A percentile compares a stretch with the other conserved stretches of the same genome.
These are phyloP conservation scores for Tolypocladium ovalisporum DNA, from an alignment of 2,329 filamentous ascomycete genomes.

Conservation along the genomic window DNA sequence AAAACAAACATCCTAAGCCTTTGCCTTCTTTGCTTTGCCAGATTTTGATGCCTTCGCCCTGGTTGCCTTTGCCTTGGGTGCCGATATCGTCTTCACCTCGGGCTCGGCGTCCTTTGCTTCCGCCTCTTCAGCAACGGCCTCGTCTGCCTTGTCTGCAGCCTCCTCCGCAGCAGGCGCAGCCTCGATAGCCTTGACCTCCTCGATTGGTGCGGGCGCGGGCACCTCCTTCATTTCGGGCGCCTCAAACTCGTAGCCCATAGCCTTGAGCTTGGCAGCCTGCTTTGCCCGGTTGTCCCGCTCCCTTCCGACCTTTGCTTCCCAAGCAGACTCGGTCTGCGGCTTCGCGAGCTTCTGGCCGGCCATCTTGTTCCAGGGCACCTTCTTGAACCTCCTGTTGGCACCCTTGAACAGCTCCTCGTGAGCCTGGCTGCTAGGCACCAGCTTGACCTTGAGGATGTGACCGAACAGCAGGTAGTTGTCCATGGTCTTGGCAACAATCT, in stretches of 20 bases:
- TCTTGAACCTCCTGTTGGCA: slow-evolving; percentile 82
- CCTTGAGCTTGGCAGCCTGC: slow-evolving; percentile 66
- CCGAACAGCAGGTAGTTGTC: slow-evolving; percentile 94
- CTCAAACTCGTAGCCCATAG: slow-evolving; percentile 74
- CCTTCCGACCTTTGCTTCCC: slow-evolving; percentile 62
- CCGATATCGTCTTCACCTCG: slow-evolving; percentile 12
- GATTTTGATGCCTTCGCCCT: slow-evolving; percentile 7
- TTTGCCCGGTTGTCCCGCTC: slow-evolving; percentile 60
- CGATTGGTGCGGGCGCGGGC: slow-evolving; percentile 28
- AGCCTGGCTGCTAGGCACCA: slow-evolving; percentile 64
- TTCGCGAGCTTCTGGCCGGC: slow-evolving; percentile 64
- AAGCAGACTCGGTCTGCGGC: slow-evolving; percentile 62
- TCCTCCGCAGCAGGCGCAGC: slow-evolving; percentile 13
- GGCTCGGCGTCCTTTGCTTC: slow-evolving; percentile 8
- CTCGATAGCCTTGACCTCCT: slow-evolving; percentile 25
- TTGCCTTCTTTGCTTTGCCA: slow-evolving; percentile 26
- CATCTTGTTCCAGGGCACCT: slow-evolving; percentile 78
- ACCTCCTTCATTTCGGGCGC: slow-evolving; percentile 57
- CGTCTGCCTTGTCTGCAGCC: slow-evolving; percentile 8
- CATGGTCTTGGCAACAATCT: slow-evolving; percentile 92
- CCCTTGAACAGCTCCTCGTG: slow-evolving; percentile 81
- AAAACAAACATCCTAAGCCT: slow-evolving; percentile 16
- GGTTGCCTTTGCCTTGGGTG: slow-evolving; percentile 21
- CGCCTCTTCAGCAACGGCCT: slow-evolving; percentile 10
- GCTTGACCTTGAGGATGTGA: slow-evolving; percentile 82